Percentiles rank a stretch among this genome's conserved stretches.
phyloP scores from a whole-genome alignment of 805 yeast species.

The Candida coquimbonensis region DNA sequence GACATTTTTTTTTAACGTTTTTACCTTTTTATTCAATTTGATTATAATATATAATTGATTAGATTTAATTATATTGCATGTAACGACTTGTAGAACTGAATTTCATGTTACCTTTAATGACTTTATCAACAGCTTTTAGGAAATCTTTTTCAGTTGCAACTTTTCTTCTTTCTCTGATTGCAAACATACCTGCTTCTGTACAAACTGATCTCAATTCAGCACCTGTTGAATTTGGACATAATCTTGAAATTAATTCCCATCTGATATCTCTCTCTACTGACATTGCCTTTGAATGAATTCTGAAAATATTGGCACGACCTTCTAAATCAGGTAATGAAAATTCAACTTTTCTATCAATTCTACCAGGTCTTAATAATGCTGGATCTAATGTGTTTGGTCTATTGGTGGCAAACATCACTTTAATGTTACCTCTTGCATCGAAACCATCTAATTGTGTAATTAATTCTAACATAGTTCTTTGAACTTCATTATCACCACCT shows the following conservation, averaged over 20 bases:
- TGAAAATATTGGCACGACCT: conserved; percentile 95
- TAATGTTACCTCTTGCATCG: conserved; percentile 97
- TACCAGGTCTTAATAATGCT: conserved; percentile 94
- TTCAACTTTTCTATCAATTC: conserved; percentile 98
- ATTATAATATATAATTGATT: neutral
- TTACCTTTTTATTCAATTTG: neutral
- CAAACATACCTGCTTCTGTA: conserved; percentile 99
- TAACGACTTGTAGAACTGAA: conserved; percentile 95
- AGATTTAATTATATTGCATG: conserved; percentile 85
- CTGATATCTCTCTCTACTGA: conserved; percentile 95
- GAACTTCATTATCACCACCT: conserved; percentile 98
- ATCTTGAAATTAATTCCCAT: conserved; percentile 96
- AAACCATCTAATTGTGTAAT: conserved; percentile 98
- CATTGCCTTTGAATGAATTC: conserved; percentile 97
- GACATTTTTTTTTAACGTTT: no score
- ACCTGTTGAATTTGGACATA: conserved; percentile 98
- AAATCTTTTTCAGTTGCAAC: conserved; percentile 98
- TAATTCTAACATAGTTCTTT: conserved; percentile 96
- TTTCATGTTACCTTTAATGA: conserved; percentile 96
- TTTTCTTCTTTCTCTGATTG: conserved; percentile 95
- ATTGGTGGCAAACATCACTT: conserved; percentile 99
- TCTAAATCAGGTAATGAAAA: conserved; percentile 94
- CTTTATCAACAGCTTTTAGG: conserved; percentile 96
- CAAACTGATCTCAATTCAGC: conserved; percentile 98
- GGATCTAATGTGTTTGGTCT: conserved; percentile 98